Conservation (phyloP, 139 green algal genomes). For the Astrephomene gubernaculifera region DNA sequence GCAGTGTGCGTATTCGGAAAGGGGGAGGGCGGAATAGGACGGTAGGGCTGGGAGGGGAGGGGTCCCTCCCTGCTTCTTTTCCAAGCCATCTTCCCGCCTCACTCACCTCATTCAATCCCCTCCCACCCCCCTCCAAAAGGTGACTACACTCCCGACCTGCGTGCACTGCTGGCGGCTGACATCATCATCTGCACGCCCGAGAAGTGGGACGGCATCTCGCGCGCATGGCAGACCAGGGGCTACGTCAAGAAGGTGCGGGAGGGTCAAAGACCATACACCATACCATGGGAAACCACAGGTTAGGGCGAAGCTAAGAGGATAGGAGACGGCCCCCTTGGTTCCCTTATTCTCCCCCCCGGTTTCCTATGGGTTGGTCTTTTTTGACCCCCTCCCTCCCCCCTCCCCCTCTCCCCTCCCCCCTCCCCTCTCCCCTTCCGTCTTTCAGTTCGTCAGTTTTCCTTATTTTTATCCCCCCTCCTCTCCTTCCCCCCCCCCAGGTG, state of each 20-base stretch:
- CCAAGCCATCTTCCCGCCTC: not conserved
- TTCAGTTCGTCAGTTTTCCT: too few species aligned
- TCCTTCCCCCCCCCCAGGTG: conserved; percentile 63
- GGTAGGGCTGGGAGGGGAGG: not conserved
- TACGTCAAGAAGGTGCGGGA: conserved; percentile 80
- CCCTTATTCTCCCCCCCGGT: not conserved
- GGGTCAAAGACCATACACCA: too few species aligned
- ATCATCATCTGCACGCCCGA: conserved; percentile 97
- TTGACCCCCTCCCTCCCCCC: not conserved
- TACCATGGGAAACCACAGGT: too few species aligned
- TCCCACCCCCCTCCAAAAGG: conserved; percentile 47
- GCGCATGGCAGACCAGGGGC: conserved; percentile 87
- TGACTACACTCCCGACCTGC: conserved; percentile 92
- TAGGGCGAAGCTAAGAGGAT: too few species aligned
- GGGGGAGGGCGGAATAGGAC: not conserved
- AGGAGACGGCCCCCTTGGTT: not conserved
- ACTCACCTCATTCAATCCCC: not conserved
- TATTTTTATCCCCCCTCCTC: not conserved
- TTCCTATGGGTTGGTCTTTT: not conserved
- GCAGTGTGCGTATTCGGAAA: too few species aligned
- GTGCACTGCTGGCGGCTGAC: conserved; percentile 86
- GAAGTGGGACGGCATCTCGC: conserved; percentile 98
- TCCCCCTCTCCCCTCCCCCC: not conserved
- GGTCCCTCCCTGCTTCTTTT: not conserved
- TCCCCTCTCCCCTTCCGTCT: not conserved